Evolutionary conservation across 1,284 basidiomycete species (phyloP), one percentile per base, ranked within the genome.

Genomic region (Pseudomicrostroma phylloplanum): DNA sequence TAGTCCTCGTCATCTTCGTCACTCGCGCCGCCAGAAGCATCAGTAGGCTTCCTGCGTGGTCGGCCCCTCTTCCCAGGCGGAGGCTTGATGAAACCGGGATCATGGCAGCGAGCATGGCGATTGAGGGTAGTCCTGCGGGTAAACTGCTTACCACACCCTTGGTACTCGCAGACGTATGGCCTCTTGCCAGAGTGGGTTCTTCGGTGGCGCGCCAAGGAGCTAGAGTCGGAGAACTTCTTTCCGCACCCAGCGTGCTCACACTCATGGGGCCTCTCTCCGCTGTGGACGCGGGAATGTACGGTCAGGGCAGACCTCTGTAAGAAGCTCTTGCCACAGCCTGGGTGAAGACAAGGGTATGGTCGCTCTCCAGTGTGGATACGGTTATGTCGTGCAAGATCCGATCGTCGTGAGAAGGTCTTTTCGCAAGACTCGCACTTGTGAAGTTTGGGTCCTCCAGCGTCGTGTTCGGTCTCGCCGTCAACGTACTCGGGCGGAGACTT

Each of bases 331-430:
- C 73, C 73, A 58, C 77, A 79, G 11, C 72, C 87, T 19, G 81
- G 79, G 70, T 89, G 84, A 40, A 76, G 70, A 68, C 80, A 81
- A 7, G 76, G 78, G 60, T 89, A 92, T 1, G 90, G 90, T 56
- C 90, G 85, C 79, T 92, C 90, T 36, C 90, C 91, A 0, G 90
- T 91, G 75, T 92, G 90, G 81, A 91, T 91, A 58, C 89, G 85
- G 82, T 86, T 87, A 77, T 92, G 90, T 19, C 76, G 67, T 15
- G 74, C 74, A 41, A 78, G 60, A 55, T 78, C 76, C 13, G 76
- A 78, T 36, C 76, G 64, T 40, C 76, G 68, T 59, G 73, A 76
- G 59, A 78, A 78, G 17, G 74, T 72, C 67, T 78, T 78, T 55
- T 64, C 68, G 59, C 76, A 78, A 13, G 69, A 67, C 58, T 75